Percentiles rank a stretch among this genome's conserved stretches.
Conservation (phyloP, 139 green algal species). For the Chloropicon primus region DNA sequence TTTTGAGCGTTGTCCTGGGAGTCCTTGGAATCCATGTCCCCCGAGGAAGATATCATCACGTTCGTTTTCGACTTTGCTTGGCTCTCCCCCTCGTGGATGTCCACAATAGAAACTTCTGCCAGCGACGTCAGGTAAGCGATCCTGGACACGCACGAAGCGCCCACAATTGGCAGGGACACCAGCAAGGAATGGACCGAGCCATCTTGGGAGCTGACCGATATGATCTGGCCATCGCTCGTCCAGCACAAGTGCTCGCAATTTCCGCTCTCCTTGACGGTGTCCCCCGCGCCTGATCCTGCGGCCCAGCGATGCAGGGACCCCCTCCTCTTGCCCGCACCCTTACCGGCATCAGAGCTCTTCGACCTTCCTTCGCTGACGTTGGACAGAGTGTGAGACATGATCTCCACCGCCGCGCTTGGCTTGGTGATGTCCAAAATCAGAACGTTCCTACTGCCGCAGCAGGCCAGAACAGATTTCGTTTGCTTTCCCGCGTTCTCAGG, state of each 20-base stretch:
- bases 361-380: background rate
- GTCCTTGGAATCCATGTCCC: background rate
- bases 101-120: constrained; percentile 45
- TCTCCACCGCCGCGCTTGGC: background rate
- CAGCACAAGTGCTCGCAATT: background rate
- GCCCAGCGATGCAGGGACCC: background rate
- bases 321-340: background rate
- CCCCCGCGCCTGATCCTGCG: background rate
- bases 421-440: background rate
- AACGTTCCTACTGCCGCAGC: background rate
- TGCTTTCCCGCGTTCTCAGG: background rate
- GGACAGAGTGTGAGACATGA: background rate
- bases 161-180: constrained; percentile 45
- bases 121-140: constrained; percentile 45
- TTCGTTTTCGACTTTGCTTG: background rate
- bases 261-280: background rate
- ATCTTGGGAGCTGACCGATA: constrained; percentile 38
- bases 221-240: constrained; percentile 33
- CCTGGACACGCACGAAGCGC: constrained; percentile 20
- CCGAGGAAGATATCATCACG: background rate
- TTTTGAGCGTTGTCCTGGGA: background rate
- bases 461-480: background rate
- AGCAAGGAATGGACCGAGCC: constrained; percentile 40
- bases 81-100: constrained; percentile 20
- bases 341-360: background rate